Evolutionary conservation across 352 stramenopile genomes (phyloP).

Genomic region (Pythium insidiosum): DNA sequence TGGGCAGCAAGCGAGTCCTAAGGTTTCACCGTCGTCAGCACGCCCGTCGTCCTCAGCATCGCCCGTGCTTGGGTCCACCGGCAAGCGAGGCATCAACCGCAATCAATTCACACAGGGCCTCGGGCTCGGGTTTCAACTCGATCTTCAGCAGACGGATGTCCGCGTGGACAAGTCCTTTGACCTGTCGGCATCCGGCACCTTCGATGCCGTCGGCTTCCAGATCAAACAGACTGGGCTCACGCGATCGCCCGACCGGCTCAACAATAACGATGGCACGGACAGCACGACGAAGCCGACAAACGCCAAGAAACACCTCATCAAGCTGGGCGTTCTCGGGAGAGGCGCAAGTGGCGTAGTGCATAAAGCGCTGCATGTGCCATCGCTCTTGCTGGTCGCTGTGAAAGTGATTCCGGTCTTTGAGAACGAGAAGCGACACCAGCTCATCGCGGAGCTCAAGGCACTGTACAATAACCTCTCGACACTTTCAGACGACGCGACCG

Average conservation of each 20-base stretch:
- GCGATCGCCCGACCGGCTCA: slow-evolving; percentile 34
- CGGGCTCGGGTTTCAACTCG: slow-evolving; percentile 58
- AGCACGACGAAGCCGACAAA: slow-evolving; percentile 35
- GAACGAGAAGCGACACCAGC: slow-evolving; percentile 79
- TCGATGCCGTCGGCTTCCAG: slow-evolving; percentile 74
- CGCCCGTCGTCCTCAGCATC: slow-evolving; percentile 25
- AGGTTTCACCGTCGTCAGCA: slow-evolving; percentile 23
- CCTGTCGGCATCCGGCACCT: slow-evolving; percentile 71
- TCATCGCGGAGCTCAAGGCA: slow-evolving; percentile 81
- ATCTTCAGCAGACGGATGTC: slow-evolving; percentile 53
- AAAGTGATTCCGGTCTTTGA: slow-evolving; percentile 90
- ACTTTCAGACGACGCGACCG: slow-evolving; percentile 38
- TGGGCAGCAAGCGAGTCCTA: slow-evolving; percentile 35
- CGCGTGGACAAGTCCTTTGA: slow-evolving; percentile 73
- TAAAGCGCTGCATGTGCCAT: slow-evolving; percentile 86
- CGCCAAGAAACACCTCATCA: slow-evolving; percentile 76
- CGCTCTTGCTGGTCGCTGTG: slow-evolving; percentile 82
- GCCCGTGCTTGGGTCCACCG: slow-evolving; percentile 22
- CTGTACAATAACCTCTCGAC: slow-evolving; percentile 84
- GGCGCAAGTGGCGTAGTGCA: slow-evolving; percentile 86
- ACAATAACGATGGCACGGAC: slow-evolving; percentile 8
- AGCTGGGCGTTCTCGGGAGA: slow-evolving; percentile 68
- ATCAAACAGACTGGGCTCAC: slow-evolving; percentile 81
- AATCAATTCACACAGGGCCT: slow-evolving; percentile 61
- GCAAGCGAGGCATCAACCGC: slow-evolving; percentile 62